These are phyloP conservation scores for Alnus rubra DNA, from an alignment of 306 rosid species.

Conservation along the genomic window DNA sequence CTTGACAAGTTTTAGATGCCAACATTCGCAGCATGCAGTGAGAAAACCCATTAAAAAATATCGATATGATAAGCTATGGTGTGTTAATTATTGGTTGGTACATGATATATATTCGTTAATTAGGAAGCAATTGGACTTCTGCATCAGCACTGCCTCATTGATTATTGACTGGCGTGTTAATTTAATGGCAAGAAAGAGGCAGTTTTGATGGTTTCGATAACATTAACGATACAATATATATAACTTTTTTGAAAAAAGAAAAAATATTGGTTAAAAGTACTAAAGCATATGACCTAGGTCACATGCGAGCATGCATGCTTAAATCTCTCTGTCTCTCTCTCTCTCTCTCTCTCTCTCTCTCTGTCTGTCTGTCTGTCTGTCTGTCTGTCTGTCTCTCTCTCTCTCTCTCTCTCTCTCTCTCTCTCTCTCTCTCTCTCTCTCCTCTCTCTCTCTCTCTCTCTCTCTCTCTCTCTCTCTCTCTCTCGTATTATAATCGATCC, in stretches of 20 bases:
- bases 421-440: too few species aligned
- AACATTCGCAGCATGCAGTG: not conserved
- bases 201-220: not conserved
- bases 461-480: not conserved
- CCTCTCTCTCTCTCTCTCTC: too few species aligned
- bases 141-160: not conserved
- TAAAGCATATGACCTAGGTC: constrained; percentile 2
- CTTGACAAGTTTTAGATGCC: not conserved
- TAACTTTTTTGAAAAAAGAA: not conserved
- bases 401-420: too few species aligned
- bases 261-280: not conserved
- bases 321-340: too few species aligned
- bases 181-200: not conserved
- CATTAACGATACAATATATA: not conserved
- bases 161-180: not conserved
- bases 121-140: not conserved
- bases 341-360: too few species aligned
- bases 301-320: not conserved
- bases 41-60: not conserved
- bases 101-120: not conserved
- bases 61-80: not conserved
- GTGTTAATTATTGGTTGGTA: not conserved
- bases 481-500: not conserved
- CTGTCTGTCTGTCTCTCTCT: too few species aligned
- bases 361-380: too few species aligned